Evolutionary conservation across 1,139 yeast genomes (phyloP).

Genomic region (Kodamaea fungicola): DNA sequence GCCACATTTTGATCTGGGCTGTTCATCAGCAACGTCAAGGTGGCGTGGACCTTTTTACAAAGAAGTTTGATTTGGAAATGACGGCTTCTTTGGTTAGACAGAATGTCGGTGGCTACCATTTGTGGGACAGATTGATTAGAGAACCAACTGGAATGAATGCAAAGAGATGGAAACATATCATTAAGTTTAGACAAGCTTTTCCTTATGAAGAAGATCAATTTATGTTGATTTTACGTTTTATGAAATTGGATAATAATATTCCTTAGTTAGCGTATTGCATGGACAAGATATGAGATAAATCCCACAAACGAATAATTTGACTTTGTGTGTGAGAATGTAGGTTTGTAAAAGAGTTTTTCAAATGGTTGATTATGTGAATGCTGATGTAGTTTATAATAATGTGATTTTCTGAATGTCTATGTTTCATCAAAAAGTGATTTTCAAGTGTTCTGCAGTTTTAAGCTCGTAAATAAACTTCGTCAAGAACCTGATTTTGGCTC

Average conservation of each 20-base stretch:
- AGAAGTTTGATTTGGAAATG: conserved; percentile 19
- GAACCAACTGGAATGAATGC: conserved; percentile 35
- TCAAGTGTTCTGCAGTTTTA: no score
- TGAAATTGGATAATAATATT: conserved; percentile 23
- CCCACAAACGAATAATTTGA: no score
- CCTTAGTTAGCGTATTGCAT: conserved; percentile 4
- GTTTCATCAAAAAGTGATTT: no score
- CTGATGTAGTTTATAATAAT: no score
- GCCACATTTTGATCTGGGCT: conserved; percentile 43
- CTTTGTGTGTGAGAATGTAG: no score
- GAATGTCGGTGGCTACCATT: conserved; percentile 40
- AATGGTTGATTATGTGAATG: no score
- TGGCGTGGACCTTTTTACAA: conserved; percentile 15
- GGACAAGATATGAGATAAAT: no score
- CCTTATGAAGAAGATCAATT: conserved; percentile 44
- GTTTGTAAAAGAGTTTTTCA: no score
- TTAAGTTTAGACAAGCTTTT: conserved; percentile 37
- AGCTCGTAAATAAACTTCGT: no score
- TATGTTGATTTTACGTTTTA: conserved; percentile 35
- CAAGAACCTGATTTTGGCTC: no score
- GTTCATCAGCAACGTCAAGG: conserved; percentile 23
- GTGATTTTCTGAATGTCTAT: no score
- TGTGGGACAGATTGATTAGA: conserved; percentile 42
- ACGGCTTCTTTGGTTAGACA: conserved; percentile 19
- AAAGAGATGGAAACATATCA: conserved; percentile 46